Conservation (phyloP, 768 basidiomycete genomes). For the Hygrophorus russula region DNA sequence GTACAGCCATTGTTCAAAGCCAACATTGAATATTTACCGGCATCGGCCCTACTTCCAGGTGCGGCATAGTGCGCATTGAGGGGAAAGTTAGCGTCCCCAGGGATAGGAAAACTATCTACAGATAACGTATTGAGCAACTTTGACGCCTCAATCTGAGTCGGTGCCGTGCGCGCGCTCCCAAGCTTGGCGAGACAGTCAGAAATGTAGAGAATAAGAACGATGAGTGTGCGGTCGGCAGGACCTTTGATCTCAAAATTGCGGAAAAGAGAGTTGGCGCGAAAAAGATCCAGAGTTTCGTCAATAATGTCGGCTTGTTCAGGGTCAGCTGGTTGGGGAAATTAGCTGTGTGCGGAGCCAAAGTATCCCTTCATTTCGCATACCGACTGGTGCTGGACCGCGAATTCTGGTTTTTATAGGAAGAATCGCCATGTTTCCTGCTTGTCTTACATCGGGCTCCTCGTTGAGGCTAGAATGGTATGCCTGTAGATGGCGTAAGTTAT, state of each 20-base stretch:
- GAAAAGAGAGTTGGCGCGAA: constrained; percentile 98
- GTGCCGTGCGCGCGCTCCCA: constrained; percentile 54
- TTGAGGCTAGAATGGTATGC: constrained; percentile 96
- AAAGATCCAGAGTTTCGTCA: constrained; percentile 92
- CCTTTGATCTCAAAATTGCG: constrained; percentile 99
- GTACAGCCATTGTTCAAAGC: constrained; percentile 6
- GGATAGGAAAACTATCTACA: constrained; percentile 87
- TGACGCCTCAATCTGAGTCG: constrained; percentile 72
- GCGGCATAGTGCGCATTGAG: constrained; percentile 86
- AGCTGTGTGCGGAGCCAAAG: not conserved
- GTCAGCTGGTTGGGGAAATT: constrained; percentile 45
- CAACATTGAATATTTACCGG: constrained; percentile 38
- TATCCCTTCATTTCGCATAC: constrained; percentile 23
- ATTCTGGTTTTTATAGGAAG: constrained; percentile 87
- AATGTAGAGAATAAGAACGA: constrained; percentile 94
- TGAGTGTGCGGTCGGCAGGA: constrained; percentile 89
- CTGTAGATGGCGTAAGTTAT: constrained; percentile 27
- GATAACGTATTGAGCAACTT: constrained; percentile 87
- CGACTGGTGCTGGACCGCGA: constrained; percentile 83
- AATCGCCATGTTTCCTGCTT: constrained; percentile 83
- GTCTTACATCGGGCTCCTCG: constrained; percentile 68
- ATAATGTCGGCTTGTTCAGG: constrained; percentile 76
- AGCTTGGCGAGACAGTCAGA: constrained; percentile 95
- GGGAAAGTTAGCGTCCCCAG: constrained; percentile 92
- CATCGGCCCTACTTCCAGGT: constrained; percentile 65